Evolutionary conservation across 768 basidiomycete species (phyloP).

Genomic region (Macrolepiota fuliginosa): DNA sequence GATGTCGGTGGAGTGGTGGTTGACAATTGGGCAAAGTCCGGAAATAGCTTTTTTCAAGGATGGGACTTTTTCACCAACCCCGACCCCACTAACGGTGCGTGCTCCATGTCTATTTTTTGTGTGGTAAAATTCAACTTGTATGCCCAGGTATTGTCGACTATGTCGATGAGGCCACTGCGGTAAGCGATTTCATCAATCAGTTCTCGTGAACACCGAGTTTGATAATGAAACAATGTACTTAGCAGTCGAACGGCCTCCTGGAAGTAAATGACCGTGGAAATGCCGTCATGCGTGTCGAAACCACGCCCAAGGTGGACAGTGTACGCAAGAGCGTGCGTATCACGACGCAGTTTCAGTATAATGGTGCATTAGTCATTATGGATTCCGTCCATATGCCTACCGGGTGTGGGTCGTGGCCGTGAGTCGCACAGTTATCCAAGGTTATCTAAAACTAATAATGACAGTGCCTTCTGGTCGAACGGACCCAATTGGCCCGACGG

Average conservation of each 20-base stretch:
- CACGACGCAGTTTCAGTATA: constrained; percentile 56
- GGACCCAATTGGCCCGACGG: constrained; percentile 61
- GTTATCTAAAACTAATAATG: neutral
- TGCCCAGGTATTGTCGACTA: constrained; percentile 53
- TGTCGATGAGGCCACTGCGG: constrained; percentile 58
- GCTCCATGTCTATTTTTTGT: neutral
- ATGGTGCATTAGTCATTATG: constrained; percentile 71
- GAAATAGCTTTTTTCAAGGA: constrained; percentile 75
- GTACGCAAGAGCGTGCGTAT: constrained; percentile 81
- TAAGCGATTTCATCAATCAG: constrained; percentile 30
- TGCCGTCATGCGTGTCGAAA: constrained; percentile 88
- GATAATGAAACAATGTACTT: neutral
- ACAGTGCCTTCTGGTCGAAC: constrained; percentile 48
- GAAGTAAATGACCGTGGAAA: constrained; percentile 69
- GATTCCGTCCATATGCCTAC: constrained; percentile 89
- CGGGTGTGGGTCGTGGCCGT: constrained; percentile 88
- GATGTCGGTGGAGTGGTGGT: neutral
- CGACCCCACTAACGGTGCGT: constrained; percentile 76
- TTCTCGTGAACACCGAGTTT: neutral
- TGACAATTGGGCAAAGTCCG: constrained; percentile 38
- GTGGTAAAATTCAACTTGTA: neutral
- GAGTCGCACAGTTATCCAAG: constrained; percentile 21
- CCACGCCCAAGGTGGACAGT: constrained; percentile 65
- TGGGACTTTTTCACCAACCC: constrained; percentile 68
- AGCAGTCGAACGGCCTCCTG: constrained; percentile 59